Evolutionary conservation across 139 green algal genomes (phyloP).

Genomic region (Volvox reticuliferus): DNA sequence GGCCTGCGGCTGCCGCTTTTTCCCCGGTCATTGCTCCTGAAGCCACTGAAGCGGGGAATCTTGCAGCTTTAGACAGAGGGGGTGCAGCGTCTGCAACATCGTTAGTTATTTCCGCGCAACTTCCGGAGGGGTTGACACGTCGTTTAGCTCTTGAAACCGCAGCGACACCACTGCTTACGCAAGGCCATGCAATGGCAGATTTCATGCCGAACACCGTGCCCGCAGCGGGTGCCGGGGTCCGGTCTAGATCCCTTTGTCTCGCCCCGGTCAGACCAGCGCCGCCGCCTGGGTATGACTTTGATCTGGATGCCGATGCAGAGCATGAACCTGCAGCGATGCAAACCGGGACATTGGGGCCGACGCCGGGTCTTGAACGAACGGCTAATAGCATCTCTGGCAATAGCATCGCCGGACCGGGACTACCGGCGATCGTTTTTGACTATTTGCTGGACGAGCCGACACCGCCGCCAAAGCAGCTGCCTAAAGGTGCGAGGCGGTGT

Average conservation of each 20-base stretch:
- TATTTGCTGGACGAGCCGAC: constrained; percentile 11
- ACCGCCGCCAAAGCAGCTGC: constrained; percentile 31
- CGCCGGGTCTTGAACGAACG: not conserved
- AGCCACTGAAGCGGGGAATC: too few relatives aligned
- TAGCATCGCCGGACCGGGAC: not conserved
- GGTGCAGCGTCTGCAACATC: too few relatives aligned
- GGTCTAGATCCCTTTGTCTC: not conserved
- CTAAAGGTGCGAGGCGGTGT: not conserved
- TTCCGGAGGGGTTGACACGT: too few relatives aligned
- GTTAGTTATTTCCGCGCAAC: too few relatives aligned
- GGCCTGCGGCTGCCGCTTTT: too few relatives aligned
- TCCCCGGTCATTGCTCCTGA: too few relatives aligned
- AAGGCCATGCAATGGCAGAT: too few relatives aligned
- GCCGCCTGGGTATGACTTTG: constrained; percentile 8
- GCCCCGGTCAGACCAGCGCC: not conserved
- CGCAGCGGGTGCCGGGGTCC: too few relatives aligned
- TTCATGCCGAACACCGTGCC: too few relatives aligned
- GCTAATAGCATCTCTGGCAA: not conserved
- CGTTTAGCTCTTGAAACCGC: too few relatives aligned
- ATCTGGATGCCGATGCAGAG: not conserved
- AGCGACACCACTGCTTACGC: too few relatives aligned
- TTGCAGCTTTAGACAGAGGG: too few relatives aligned
- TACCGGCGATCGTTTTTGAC: not conserved
- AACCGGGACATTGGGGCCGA: not conserved
- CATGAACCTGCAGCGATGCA: not conserved